Conservation (phyloP, 116 monocot species). For the Dioscorea cayenensis region DNA sequence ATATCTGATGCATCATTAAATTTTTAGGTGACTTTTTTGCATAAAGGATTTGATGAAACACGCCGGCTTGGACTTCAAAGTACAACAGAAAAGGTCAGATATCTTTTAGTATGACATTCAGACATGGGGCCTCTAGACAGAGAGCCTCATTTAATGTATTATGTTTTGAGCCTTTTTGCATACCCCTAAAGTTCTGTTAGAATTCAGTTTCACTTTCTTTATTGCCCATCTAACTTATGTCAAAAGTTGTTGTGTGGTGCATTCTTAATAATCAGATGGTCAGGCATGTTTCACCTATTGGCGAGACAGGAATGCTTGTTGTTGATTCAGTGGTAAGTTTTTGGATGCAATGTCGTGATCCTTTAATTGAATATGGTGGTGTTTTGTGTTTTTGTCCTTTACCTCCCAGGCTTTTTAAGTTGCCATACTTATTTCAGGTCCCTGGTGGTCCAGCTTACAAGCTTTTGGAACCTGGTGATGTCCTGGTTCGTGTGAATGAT, state of each 20-base stretch:
- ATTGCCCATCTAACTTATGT: not conserved
- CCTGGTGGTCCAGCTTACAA: slow-evolving; percentile 92
- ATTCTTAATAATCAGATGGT: slow-evolving; percentile 45
- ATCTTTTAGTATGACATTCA: not conserved
- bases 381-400: not conserved
- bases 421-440: slow-evolving; percentile 39
- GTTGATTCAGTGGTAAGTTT: slow-evolving; percentile 88
- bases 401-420: not conserved
- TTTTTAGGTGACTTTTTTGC: slow-evolving; percentile 75
- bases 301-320: slow-evolving; percentile 94
- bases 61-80: slow-evolving; percentile 77
- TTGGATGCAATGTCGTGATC: not conserved
- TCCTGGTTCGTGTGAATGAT: slow-evolving; percentile 68
- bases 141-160: not conserved
- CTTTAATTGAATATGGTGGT: not conserved
- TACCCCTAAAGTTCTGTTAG: not conserved
- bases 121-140: not conserved
- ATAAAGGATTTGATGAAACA: slow-evolving; percentile 96
- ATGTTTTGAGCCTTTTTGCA: not conserved
- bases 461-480: slow-evolving; percentile 84
- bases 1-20: not conserved
- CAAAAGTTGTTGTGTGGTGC: not conserved
- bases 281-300: slow-evolving; percentile 52
- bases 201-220: not conserved
- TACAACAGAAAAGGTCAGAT: slow-evolving; percentile 79